These are phyloP conservation scores for Thymus quinquecostatus DNA, from an alignment of 257 asterid genomes.

Conservation along the genomic window DNA sequence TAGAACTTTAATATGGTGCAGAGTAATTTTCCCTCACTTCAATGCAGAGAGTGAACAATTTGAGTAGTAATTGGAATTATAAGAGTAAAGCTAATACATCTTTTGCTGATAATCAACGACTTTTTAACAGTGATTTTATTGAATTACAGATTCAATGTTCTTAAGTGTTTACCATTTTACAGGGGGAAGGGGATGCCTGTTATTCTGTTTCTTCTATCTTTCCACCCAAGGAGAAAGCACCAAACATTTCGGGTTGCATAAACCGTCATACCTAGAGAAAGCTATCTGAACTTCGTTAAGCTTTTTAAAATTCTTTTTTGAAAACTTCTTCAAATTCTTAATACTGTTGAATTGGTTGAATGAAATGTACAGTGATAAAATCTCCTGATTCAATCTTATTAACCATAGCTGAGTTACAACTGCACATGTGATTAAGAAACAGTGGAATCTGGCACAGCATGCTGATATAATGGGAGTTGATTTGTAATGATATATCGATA, in stretches of 20 bases:
- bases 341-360: slow-evolving; percentile 14
- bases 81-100: neutral
- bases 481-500: slow-evolving; percentile 12
- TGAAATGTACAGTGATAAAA: slow-evolving; percentile 16
- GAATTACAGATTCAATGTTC: slow-evolving; percentile 15
- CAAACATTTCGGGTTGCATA: neutral
- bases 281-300: neutral
- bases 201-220: neutral
- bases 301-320: neutral
- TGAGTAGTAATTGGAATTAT: neutral
- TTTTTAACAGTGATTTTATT: neutral
- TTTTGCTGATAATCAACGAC: neutral
- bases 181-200: neutral
- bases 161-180: neutral
- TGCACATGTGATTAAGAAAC: neutral
- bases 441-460: too few relatives aligned
- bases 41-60: neutral
- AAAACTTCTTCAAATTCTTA: neutral
- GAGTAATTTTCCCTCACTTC: slow-evolving; percentile 5
- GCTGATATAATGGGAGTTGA: slow-evolving; percentile 1
- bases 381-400: neutral
- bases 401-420: slow-evolving; percentile 5
- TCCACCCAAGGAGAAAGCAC: neutral
- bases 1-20: neutral
- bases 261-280: slow-evolving; percentile 17